Conservation (phyloP, 805 yeast species). For the Lachancea quebecensis region DNA sequence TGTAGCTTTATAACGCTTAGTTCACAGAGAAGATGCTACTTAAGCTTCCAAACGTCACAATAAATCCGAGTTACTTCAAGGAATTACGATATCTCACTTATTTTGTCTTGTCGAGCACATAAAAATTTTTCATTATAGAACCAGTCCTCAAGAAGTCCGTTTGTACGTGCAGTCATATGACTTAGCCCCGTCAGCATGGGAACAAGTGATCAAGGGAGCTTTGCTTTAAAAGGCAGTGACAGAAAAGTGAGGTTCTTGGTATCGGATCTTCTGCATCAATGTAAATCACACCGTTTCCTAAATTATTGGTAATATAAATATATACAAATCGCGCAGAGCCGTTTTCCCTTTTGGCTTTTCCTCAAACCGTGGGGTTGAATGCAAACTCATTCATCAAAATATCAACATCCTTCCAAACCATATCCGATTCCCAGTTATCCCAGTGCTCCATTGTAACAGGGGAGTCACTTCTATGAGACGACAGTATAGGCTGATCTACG, state of each 20-base stretch:
- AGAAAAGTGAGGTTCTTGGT: too few relatives aligned
- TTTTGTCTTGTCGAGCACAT: background rate
- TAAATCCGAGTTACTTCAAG: too few relatives aligned
- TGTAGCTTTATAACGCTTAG: too few relatives aligned
- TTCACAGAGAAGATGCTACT: too few relatives aligned
- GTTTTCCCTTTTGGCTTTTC: background rate
- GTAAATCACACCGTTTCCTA: too few relatives aligned
- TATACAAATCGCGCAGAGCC: too few relatives aligned
- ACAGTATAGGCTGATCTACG: background rate
- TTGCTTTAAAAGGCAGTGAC: too few relatives aligned
- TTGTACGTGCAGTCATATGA: too few relatives aligned
- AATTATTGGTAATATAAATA: too few relatives aligned
- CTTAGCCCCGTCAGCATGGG: background rate
- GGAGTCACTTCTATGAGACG: slow-evolving; percentile 13
- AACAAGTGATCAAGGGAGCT: background rate
- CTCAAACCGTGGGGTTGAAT: slow-evolving; percentile 51
- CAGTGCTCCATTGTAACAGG: slow-evolving; percentile 30
- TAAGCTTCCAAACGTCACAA: too few relatives aligned
- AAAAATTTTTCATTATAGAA: background rate
- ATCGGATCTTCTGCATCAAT: too few relatives aligned
- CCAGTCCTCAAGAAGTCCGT: background rate
- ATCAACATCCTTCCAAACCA: slow-evolving; percentile 70
- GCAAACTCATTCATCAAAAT: slow-evolving; percentile 90
- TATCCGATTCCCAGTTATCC: slow-evolving; percentile 40
- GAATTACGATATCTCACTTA: background rate